A percentile compares a stretch with the other conserved stretches of the same genome.
These are phyloP conservation scores for Symbiodinium pilosum DNA, from an alignment of 73 alveolate genomes.

Conservation along the genomic window DNA sequence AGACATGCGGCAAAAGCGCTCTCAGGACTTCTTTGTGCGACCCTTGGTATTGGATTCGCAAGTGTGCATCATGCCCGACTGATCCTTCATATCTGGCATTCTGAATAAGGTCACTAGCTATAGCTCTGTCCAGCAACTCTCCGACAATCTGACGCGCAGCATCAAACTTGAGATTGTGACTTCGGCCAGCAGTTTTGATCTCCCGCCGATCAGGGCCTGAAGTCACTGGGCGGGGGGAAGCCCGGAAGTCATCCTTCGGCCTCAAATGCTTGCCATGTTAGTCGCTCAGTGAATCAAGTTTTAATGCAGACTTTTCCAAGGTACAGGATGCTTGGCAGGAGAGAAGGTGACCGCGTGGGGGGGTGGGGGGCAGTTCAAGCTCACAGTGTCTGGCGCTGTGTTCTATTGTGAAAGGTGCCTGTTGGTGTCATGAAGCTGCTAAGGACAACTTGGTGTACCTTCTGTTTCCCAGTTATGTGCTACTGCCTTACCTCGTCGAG, in stretches of 20 bases:
- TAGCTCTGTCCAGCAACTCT: slow-evolving; percentile 10
- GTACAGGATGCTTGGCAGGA: neutral
- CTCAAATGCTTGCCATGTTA: too few relatives aligned
- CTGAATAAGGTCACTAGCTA: neutral
- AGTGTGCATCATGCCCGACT: neutral
- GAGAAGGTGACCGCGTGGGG: too few relatives aligned
- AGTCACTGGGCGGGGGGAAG: too few relatives aligned
- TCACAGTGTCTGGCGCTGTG: too few relatives aligned
- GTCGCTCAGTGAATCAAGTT: too few relatives aligned
- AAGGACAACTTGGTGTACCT: slow-evolving; percentile 18
- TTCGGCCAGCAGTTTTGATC: neutral
- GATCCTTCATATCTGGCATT: neutral
- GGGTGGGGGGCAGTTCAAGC: too few relatives aligned
- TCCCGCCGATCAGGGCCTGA: neutral
- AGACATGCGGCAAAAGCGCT: too few relatives aligned
- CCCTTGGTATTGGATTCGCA: neutral
- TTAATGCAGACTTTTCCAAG: too few relatives aligned
- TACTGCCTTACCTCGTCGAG: neutral
- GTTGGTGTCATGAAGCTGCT: neutral
- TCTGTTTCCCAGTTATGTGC: neutral
- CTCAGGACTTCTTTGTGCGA: slow-evolving; percentile 10
- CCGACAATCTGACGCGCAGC: neutral
- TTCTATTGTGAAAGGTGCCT: too few relatives aligned
- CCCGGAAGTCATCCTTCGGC: too few relatives aligned
- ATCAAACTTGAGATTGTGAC: slow-evolving; percentile 7